A percentile compares a stretch with the other conserved stretches of the same genome.
Evolutionary conservation across 2,329 filamentous ascomycete genomes (phyloP).

Genomic region (Colletotrichum salicis): DNA sequence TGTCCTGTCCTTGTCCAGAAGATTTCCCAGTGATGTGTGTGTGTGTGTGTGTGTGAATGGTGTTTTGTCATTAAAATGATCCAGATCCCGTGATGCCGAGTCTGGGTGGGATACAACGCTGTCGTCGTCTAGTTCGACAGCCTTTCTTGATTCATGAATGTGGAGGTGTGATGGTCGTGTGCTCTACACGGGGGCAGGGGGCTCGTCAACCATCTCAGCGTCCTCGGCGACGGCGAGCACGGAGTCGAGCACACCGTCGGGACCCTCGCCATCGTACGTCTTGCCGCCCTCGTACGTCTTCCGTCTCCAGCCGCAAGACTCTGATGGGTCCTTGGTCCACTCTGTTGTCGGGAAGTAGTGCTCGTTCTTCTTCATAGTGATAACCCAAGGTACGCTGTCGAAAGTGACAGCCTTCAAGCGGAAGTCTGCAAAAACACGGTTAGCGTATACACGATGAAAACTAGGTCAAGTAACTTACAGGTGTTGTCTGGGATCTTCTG

Average conservation of each 20-base stretch:
- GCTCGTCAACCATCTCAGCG: conserved; percentile 53
- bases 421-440: conserved; percentile 72
- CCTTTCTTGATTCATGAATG: neutral
- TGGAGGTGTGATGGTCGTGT: neutral
- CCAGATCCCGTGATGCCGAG: neutral
- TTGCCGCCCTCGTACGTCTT: conserved; percentile 70
- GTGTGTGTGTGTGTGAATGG: neutral
- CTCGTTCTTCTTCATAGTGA: conserved; percentile 99
- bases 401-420: conserved; percentile 97
- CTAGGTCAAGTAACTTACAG: conserved; percentile 57
- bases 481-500: conserved; percentile 94
- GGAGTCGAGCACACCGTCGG: conserved; percentile 56
- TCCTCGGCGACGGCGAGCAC: conserved; percentile 54
- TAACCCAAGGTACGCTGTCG: conserved; percentile 98
- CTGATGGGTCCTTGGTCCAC: conserved; percentile 71
- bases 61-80: conserved; percentile 5
- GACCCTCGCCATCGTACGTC: conserved; percentile 63
- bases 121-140: neutral
- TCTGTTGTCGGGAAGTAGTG: conserved; percentile 86
- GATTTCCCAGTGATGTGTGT: neutral
- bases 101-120: neutral
- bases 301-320: conserved; percentile 71
- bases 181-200: conserved; percentile 5
- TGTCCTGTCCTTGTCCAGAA: conserved; percentile 17
- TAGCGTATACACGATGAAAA: conserved; percentile 25